Evolutionary conservation across 2,329 filamentous ascomycete species (phyloP), one percentile per base, ranked within the genome.

Genomic region (Dactylonectria macrodidyma): DNA sequence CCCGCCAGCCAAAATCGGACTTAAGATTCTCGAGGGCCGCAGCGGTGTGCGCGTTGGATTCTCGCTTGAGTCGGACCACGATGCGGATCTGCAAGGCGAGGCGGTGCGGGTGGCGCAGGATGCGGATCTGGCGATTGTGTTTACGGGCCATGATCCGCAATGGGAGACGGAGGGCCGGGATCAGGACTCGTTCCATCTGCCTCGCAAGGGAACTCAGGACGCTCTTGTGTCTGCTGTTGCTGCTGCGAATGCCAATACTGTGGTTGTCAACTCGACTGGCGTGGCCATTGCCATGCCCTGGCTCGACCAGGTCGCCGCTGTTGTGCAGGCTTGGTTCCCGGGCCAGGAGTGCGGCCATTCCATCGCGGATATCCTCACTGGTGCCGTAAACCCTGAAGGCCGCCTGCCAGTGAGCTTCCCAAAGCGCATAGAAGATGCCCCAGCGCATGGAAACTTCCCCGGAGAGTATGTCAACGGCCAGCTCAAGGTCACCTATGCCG

Each of bases 271-370:
- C 70, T 90, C 91, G 41, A 90, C 89, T 0, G 90, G 90, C 26
- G 90, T 89, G 0, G 88, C 90, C 1, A 81, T 89, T 7, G 81
- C 84, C 1, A 85, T 90, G 85, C 87, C 87, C 0, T 89, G 88
- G 88, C 78, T 84, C 1, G 75, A 82, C 4, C 75, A 84, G 26
- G 84, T 91, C 9, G 86, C 87, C 2, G 89, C 87, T 6, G 86
- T 92, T 38, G 72, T 91, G 2, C 90, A 87, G 75, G 88, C 88
- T n/a, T 92, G 90, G 89, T 92, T 91, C 73, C 88, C 90, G 52
- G 91, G 91, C 2, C 90, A 92, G 74, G 91, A 93, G 79, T 87
- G 87, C 19, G 91, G 91, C 0, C 91, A 92, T 71, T 89, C 89
- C 0, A 87, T 93, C 55, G 89, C 88, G 1, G 90, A 92, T 71